Evolutionary conservation across 1,284 basidiomycete species (phyloP), one percentile per base, ranked within the genome.

Genomic region (Xerocomus minutiporus): DNA sequence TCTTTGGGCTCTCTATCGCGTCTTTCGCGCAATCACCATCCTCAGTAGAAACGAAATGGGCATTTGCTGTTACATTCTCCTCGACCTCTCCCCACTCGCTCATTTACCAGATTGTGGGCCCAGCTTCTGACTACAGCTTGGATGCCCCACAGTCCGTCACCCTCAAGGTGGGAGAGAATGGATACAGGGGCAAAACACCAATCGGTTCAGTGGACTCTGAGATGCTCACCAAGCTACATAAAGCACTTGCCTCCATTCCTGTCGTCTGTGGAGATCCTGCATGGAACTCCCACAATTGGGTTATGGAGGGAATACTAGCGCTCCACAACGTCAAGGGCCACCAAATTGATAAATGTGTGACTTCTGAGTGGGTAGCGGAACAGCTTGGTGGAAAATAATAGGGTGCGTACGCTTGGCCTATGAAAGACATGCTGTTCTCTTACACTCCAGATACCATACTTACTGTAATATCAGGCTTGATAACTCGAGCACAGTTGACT

Each of bases 131-230:
- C 61, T 71, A 66, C 44, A 56, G 57, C 38, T 55, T 68, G 3
- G 66, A 71, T 15, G 64, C 53, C 2, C 66, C 66, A 4, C 69
- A 70, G 51, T 67, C 66, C 1, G 64, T 70, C 51, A 66, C 69
- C 0, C 59, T 67, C 6, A 66, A 63, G 44, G 56, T 54, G 32
- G 65, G 68, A 28, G 67, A 67, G 29, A 62, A 59, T 31, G 65
- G 57, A 12, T 68, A 70, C 35, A 3, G 46, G 47, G 49, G 57
- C 36, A 70, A 56, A 46, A n/a, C 29, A 34, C 46, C 61, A 1
- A 55, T 68, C 23, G 69, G 66, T 15, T 13, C 47, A 2, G 69
- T 61, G 17, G 69, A 68, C 48, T 55, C 68, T 8, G 66, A 68
- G 47, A 57, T 26, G 28, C 59, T 68, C 36, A 65, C 60, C 28